Percentiles rank a stretch among this genome's conserved stretches.
These are phyloP conservation scores for Phytophthora pisi DNA, from an alignment of 352 stramenopile genomes.

Conservation along the genomic window DNA sequence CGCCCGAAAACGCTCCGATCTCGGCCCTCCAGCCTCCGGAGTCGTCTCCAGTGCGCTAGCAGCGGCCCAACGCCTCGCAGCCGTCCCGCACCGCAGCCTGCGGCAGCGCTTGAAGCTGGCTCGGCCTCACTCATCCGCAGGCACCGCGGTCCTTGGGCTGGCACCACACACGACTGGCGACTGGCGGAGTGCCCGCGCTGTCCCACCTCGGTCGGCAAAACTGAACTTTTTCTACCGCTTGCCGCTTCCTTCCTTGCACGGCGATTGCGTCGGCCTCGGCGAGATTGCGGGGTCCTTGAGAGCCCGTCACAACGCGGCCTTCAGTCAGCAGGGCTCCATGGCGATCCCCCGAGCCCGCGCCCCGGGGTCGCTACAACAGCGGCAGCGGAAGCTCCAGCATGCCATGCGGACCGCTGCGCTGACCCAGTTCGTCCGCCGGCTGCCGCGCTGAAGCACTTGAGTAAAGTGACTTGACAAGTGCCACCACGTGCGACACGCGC, in stretches of 20 bases:
- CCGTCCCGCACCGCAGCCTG: background rate
- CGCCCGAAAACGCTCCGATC: too few species aligned
- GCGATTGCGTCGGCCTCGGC: constrained; percentile 2
- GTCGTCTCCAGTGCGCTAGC: too few species aligned
- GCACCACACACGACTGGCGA: constrained; percentile 25
- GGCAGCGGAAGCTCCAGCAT: background rate
- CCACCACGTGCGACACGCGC: constrained; percentile 13
- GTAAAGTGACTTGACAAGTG: too few species aligned
- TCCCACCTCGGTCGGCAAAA: constrained; percentile 22
- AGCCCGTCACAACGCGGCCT: background rate
- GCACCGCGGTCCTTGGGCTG: constrained; percentile 17
- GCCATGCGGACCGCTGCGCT: background rate
- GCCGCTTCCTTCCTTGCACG: background rate
- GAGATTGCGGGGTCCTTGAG: background rate
- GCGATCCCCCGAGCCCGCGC: background rate
- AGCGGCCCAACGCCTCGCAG: background rate
- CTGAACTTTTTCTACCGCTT: background rate
- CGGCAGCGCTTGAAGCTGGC: constrained; percentile 5
- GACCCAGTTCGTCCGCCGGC: background rate
- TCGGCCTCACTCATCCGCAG: constrained; percentile 16
- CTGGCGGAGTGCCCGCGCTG: constrained; percentile 25
- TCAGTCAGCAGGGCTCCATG: background rate
- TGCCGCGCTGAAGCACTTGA: background rate
- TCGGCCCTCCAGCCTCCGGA: too few species aligned
- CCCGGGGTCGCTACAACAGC: background rate